phyloP scores from a whole-genome alignment of 2,329 filamentous ascomycete genomes.

The Monilinia polystroma region DNA sequence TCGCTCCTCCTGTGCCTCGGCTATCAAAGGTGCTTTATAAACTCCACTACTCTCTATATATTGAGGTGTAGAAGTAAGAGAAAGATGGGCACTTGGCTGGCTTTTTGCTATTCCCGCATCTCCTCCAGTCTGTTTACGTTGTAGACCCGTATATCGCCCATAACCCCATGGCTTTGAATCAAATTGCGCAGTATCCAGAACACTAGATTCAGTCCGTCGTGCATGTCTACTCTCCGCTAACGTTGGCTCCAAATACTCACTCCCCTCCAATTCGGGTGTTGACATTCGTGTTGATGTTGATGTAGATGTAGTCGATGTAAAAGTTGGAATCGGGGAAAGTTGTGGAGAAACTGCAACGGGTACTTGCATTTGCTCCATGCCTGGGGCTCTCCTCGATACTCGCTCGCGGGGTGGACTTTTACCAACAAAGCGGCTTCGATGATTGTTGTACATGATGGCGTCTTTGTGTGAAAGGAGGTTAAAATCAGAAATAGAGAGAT shows the following conservation, averaged over 20 bases:
- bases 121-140: neutral
- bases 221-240: neutral
- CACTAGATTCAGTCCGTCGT: neutral
- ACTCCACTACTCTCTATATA: neutral
- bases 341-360: neutral
- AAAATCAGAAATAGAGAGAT: neutral
- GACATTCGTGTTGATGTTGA: neutral
- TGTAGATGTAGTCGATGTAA: neutral
- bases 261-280: neutral
- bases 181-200: neutral
- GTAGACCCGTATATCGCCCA: neutral
- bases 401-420: neutral
- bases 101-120: neutral
- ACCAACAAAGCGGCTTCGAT: neutral
- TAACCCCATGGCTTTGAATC: neutral
- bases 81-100: neutral
- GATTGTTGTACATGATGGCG: neutral
- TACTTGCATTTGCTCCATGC: slow-evolving; percentile 1
- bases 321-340: neutral
- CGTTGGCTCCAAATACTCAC: slow-evolving; percentile 8
- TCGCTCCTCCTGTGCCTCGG: neutral
- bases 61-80: neutral
- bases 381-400: neutral
- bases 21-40: neutral
- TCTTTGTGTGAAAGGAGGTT: neutral